Conservation (phyloP, 1,139 yeast genomes). For the Ogataea hybrid region DNA sequence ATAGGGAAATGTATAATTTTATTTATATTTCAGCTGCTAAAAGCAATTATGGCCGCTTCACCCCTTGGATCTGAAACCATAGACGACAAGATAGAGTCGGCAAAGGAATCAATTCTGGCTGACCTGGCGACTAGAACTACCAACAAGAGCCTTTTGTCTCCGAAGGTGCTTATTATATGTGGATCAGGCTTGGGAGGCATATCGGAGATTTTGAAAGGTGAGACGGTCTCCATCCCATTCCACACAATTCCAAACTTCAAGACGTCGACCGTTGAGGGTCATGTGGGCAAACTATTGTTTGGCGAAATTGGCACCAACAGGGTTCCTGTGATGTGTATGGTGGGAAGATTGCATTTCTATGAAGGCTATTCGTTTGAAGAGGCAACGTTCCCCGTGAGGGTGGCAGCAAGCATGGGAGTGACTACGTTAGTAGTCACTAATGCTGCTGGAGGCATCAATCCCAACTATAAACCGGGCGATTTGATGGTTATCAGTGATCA, state of each 20-base stretch:
- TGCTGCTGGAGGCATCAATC: slow-evolving; percentile 90
- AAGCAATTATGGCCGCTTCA: not conserved
- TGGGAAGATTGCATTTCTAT: slow-evolving; percentile 87
- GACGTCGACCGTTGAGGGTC: slow-evolving; percentile 85
- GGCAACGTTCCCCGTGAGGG: slow-evolving; percentile 84
- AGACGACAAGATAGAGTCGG: slow-evolving; percentile 10
- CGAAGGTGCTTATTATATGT: slow-evolving; percentile 77
- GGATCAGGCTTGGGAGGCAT: slow-evolving; percentile 95
- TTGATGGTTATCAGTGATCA: slow-evolving; percentile 89
- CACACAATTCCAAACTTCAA: slow-evolving; percentile 76
- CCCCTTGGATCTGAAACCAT: not conserved
- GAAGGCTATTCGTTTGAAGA: slow-evolving; percentile 84
- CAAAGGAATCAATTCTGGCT: slow-evolving; percentile 13
- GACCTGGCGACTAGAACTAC: slow-evolving; percentile 6
- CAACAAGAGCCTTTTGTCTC: slow-evolving; percentile 30
- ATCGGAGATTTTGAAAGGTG: slow-evolving; percentile 48
- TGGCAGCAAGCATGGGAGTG: slow-evolving; percentile 63
- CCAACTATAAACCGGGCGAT: slow-evolving; percentile 73
- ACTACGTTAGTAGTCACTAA: slow-evolving; percentile 73
- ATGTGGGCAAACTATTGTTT: slow-evolving; percentile 77
- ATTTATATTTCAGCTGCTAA: not conserved
- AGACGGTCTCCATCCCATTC: slow-evolving; percentile 56
- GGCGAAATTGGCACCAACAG: slow-evolving; percentile 68
- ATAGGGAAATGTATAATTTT: not conserved
- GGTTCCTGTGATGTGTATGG: slow-evolving; percentile 89